Evolutionary conservation across 2,329 filamentous ascomycete genomes (phyloP), one percentile per base, ranked within the genome.

Genomic region (Aspergillus costaricaensis): DNA sequence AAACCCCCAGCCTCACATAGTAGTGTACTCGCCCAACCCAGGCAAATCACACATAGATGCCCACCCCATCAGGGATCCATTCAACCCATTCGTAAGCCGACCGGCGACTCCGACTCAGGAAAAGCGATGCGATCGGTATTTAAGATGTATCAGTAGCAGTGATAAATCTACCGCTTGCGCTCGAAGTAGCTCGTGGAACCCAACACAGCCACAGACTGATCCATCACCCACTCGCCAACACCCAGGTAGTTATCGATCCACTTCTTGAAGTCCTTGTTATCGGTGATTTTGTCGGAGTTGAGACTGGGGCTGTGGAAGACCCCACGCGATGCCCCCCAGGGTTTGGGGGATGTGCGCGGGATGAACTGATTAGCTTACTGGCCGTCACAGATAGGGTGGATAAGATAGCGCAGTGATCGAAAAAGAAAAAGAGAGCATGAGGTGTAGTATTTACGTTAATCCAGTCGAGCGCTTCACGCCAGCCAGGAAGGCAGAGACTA

Each of bases 401-500:
- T 43, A 17, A 38, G 30, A 25, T 52, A 56, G 10, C 12, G 12
- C 6, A 30, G 9, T 38, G 27, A 38, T 36, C 19, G 4, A 23
- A 23, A n/a, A n/a, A 12, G 5, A 56, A 30, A 60, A 61, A 63
- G 61, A 47, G 64, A n/a, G 47, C 55, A 62, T 65, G 57, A 54
- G 66, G 62, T 60, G 32, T 36, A 36, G 12, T 68, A 90, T 91
- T 86, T 91, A 99, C 95, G 93, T 97, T 81, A 99, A 85, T 73
- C 95, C 95, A 63, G 95, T 98, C 66, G 94, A 97, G 70, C 95
- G 92, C 82, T 96, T 96, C 83, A 99, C 93, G 72, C 95, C 95
- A 41, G 95, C 95, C 68, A 99, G 88, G 77, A 98, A 94, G 65
- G 95, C 91, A 72, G 95, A 99, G 77, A 99, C 91, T 96, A 62